Conservation (phyloP, 805 yeast genomes). For the Huiozyma sinensis region DNA sequence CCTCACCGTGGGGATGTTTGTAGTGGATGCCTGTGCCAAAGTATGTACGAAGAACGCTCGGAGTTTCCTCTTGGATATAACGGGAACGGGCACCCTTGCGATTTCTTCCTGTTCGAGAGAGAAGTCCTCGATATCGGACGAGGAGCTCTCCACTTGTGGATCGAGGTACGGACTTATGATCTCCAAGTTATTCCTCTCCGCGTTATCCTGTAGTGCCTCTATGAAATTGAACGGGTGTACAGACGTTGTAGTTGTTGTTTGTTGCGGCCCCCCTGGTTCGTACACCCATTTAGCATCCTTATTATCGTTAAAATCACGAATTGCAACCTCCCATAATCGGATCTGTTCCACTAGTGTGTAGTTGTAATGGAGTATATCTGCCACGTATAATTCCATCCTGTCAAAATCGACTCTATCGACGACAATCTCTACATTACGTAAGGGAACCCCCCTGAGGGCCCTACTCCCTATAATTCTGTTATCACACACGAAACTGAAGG, state of each 20-base stretch:
- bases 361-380: conserved; percentile 1
- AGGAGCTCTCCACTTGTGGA: no score
- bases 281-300: background rate
- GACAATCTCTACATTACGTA: background rate
- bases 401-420: background rate
- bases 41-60: no score
- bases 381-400: background rate
- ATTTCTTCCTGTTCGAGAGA: no score
- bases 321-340: background rate
- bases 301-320: background rate
- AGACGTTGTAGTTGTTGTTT: no score
- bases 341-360: conserved; percentile 1
- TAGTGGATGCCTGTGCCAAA: no score
- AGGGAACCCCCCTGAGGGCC: background rate
- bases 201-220: conserved; percentile 14
- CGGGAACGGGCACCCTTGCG: no score
- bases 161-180: conserved; percentile 12
- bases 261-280: background rate
- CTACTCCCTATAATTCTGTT: no score
- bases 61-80: no score
- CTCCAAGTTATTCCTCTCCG: conserved; percentile 10
- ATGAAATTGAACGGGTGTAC: conserved; percentile 2
- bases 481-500: background rate
- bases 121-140: no score
- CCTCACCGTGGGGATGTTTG: no score